These are phyloP conservation scores for Ceratobasidium sp. DNA, from an alignment of 1,284 basidiomycete genomes.

Conservation along the genomic window DNA sequence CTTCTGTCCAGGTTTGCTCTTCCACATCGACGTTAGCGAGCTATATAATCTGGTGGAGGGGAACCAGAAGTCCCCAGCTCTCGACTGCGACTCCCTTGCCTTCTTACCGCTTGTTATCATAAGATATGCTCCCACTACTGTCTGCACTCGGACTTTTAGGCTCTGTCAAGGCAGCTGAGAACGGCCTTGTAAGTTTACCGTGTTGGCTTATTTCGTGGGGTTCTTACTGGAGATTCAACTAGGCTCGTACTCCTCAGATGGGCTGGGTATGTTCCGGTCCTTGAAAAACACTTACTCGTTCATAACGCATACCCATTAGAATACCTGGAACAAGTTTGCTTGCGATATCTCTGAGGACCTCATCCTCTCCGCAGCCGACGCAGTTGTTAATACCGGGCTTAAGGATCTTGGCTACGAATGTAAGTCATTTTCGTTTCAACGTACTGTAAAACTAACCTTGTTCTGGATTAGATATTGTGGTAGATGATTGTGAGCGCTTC, in stretches of 20 bases:
- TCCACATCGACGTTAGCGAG: not conserved
- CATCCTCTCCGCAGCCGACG: conserved; percentile 45
- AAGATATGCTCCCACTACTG: conserved; percentile 4
- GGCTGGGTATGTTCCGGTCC: conserved; percentile 39
- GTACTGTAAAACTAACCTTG: not conserved
- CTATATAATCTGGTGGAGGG: not conserved
- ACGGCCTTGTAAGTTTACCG: conserved; percentile 19
- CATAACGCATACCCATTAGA: conserved; percentile 3
- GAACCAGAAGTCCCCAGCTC: not conserved
- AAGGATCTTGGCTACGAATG: conserved; percentile 46
- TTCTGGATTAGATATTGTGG: conserved; percentile 45
- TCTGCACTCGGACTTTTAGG: conserved; percentile 8
- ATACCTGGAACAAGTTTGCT: conserved; percentile 48
- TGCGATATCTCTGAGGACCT: conserved; percentile 48
- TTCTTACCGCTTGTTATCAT: not conserved
- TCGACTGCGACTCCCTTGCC: not conserved
- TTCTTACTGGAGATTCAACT: not conserved
- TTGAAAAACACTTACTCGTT: not conserved
- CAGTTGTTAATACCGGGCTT: conserved; percentile 45
- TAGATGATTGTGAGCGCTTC: conserved; percentile 46
- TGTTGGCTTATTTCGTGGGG: not conserved
- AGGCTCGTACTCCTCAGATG: conserved; percentile 43
- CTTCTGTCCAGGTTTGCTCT: not conserved
- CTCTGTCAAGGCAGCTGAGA: conserved; percentile 23
- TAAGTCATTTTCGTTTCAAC: not conserved